A percentile compares a stretch with the other conserved stretches of the same genome.
Conservation (phyloP, 306 rosid genomes). For the Pyrus pyrifolia region DNA sequence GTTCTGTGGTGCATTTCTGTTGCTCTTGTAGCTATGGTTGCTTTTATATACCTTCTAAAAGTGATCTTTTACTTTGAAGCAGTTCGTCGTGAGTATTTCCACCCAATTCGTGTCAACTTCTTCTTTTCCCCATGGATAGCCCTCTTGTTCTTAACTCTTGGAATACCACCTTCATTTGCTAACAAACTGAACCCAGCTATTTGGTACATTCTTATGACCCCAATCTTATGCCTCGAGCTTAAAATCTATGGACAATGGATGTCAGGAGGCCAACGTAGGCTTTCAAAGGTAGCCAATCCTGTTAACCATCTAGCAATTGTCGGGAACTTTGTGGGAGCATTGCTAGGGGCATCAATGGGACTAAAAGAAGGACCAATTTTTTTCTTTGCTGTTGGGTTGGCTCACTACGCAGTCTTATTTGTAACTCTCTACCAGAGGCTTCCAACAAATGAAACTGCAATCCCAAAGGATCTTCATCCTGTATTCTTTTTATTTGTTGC, state of each 20-base stretch:
- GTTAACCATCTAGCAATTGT: constrained; percentile 73
- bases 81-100: constrained; percentile 83
- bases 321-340: constrained; percentile 88
- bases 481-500: constrained; percentile 91
- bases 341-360: constrained; percentile 84
- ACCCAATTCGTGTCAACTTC: constrained; percentile 82
- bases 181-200: constrained; percentile 34
- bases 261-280: constrained; percentile 87
- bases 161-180: constrained; percentile 64
- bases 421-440: constrained; percentile 92
- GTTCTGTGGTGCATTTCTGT: constrained; percentile 64
- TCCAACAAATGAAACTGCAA: constrained; percentile 65
- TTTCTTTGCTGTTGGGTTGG: constrained; percentile 85
- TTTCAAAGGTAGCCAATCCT: constrained; percentile 86
- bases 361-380: constrained; percentile 79
- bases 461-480: constrained; percentile 90
- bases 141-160: constrained; percentile 66
- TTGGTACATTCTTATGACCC: constrained; percentile 82
- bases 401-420: constrained; percentile 71
- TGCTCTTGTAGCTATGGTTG: constrained; percentile 26
- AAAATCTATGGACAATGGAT: constrained; percentile 98
- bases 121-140: constrained; percentile 90
- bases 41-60: constrained; percentile 47
- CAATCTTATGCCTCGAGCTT: constrained; percentile 69
- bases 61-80: constrained; percentile 74